Conservation (phyloP, 1,284 basidiomycete species). For the Heterobasidion irregulare region DNA sequence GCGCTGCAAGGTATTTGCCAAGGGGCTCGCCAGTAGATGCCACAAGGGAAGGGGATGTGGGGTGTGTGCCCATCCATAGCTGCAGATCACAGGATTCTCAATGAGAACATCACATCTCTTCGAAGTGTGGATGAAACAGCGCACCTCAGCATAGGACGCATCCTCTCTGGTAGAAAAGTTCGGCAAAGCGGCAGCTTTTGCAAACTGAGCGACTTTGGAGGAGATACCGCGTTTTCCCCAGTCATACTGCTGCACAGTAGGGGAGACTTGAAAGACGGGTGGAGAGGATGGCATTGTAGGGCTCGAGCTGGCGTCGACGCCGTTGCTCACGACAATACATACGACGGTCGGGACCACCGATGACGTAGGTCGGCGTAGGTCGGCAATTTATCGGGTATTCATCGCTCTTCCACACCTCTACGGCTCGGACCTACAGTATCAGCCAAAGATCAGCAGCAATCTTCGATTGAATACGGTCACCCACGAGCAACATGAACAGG, state of each 20-base stretch:
- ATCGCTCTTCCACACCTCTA: too few relatives aligned
- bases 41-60: slow-evolving; percentile 76
- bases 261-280: slow-evolving; percentile 59
- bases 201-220: slow-evolving; percentile 59
- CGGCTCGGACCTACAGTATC: too few relatives aligned
- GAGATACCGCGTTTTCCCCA: slow-evolving; percentile 61
- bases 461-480: not conserved
- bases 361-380: too few relatives aligned
- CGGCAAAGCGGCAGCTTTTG: slow-evolving; percentile 28
- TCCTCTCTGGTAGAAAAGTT: slow-evolving; percentile 42
- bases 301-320: not conserved
- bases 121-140: slow-evolving; percentile 11
- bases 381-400: too few relatives aligned
- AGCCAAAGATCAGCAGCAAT: too few relatives aligned
- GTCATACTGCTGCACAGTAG: slow-evolving; percentile 66
- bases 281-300: not conserved
- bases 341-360: not conserved
- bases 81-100: slow-evolving; percentile 21
- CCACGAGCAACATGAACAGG: not conserved
- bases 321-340: not conserved
- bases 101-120: slow-evolving; percentile 5
- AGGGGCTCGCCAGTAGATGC: slow-evolving; percentile 29
- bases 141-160: slow-evolving; percentile 60
- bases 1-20: slow-evolving; percentile 48
- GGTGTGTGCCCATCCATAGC: slow-evolving; percentile 99